phyloP scores from a whole-genome alignment of 2,329 filamentous ascomycete genomes.

The Fusarium sp. region DNA sequence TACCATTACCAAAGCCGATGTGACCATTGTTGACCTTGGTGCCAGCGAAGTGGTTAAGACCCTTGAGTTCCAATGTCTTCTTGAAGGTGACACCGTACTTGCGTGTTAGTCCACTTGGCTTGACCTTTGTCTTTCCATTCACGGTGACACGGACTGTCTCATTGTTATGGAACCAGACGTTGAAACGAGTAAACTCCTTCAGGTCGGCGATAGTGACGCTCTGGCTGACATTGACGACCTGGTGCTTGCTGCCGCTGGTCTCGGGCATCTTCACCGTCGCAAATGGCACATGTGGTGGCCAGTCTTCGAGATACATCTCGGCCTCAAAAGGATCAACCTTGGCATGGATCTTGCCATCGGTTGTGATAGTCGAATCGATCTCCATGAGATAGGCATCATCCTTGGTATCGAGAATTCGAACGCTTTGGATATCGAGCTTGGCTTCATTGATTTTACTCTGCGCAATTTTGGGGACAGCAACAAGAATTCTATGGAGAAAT shows the following conservation, averaged over 20 bases:
- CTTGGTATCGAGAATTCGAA: constrained; percentile 63
- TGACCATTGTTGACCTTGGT: constrained; percentile 65
- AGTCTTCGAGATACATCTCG: constrained; percentile 68
- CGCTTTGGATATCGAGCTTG: constrained; percentile 64
- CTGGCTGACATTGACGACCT: constrained; percentile 67
- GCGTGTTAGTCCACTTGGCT: constrained; percentile 63
- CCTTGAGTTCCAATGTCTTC: constrained; percentile 66
- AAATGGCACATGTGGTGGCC: constrained; percentile 62
- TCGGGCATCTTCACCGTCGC: constrained; percentile 65
- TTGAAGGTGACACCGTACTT: constrained; percentile 67
- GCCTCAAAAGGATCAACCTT: constrained; percentile 65
- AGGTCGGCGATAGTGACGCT: constrained; percentile 61
- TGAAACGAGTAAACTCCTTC: constrained; percentile 67
- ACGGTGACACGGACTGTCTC: constrained; percentile 65
- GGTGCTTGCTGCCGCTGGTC: constrained; percentile 62
- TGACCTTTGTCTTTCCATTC: constrained; percentile 65
- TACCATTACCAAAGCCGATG: constrained; percentile 58
- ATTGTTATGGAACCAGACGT: constrained; percentile 65
- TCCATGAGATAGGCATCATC: constrained; percentile 62
- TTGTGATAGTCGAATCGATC: constrained; percentile 69
- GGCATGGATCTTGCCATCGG: constrained; percentile 66
- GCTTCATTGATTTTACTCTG: constrained; percentile 69
- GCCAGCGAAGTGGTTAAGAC: constrained; percentile 69
- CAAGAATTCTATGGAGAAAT: constrained; percentile 62
- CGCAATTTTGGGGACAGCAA: constrained; percentile 68